A percentile compares a stretch with the other conserved stretches of the same genome.
These are phyloP conservation scores for Leccinum rimulosum DNA, from an alignment of 768 basidiomycete genomes.

Conservation along the genomic window DNA sequence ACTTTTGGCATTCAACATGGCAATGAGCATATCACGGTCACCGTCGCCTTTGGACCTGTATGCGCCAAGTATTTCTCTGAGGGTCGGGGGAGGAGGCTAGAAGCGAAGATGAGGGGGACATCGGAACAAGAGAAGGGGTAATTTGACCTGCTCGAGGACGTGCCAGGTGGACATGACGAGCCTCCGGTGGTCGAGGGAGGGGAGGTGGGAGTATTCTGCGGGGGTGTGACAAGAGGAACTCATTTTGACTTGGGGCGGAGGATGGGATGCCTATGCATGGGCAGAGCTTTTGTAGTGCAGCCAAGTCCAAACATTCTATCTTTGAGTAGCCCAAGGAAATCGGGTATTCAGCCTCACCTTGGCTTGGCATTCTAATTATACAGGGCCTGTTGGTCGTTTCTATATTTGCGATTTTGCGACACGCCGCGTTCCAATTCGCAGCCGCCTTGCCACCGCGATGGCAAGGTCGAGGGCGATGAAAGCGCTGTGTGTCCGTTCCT, in stretches of 20 bases:
- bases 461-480: not conserved
- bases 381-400: slow-evolving; percentile 13
- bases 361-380: slow-evolving; percentile 47
- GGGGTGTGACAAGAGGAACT: slow-evolving; percentile 21
- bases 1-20: slow-evolving; percentile 89
- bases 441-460: not conserved
- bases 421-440: not conserved
- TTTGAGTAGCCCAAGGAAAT: slow-evolving; percentile 36
- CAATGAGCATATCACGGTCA: slow-evolving; percentile 87
- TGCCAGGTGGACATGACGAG: slow-evolving; percentile 46
- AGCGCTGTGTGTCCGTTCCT: not conserved
- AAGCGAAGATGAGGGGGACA: slow-evolving; percentile 2
- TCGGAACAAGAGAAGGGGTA: not conserved
- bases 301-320: slow-evolving; percentile 46
- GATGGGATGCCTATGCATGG: slow-evolving; percentile 18
- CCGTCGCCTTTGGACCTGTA: slow-evolving; percentile 86
- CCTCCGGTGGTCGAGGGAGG: slow-evolving; percentile 25
- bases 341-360: slow-evolving; percentile 37
- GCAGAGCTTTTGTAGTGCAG: slow-evolving; percentile 40
- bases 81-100: slow-evolving; percentile 73
- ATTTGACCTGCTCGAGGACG: slow-evolving; percentile 44
- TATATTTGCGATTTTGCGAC: slow-evolving; percentile 19
- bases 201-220: slow-evolving; percentile 15
- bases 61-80: slow-evolving; percentile 84
- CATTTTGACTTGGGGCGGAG: slow-evolving; percentile 26